Conservation (phyloP, 129 eudicot genomes). For the Saposhnikovia divaricata region DNA sequence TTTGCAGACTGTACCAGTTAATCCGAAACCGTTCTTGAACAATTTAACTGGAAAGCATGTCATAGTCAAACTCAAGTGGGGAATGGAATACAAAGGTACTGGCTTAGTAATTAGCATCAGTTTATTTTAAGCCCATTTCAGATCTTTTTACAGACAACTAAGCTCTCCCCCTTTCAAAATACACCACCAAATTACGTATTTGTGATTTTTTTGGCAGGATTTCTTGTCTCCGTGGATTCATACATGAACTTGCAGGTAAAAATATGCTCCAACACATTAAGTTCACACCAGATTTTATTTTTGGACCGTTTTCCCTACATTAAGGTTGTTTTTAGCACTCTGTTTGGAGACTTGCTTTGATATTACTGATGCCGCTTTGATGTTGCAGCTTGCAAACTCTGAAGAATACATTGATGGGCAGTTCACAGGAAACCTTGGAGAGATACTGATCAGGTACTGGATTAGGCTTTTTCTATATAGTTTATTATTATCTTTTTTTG, state of each 20-base stretch:
- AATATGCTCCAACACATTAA: not conserved
- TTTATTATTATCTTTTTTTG: not conserved
- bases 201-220: no score
- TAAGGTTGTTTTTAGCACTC: not conserved
- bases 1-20: slow-evolving; percentile 71
- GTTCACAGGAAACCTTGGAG: slow-evolving; percentile 77
- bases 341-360: not conserved
- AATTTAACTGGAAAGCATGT: slow-evolving; percentile 81
- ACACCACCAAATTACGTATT: not conserved
- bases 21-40: slow-evolving; percentile 85
- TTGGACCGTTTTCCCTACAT: not conserved
- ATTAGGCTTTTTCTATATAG: not conserved
- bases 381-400: slow-evolving; percentile 68
- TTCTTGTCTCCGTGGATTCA: slow-evolving; percentile 75
- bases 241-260: slow-evolving; percentile 88
- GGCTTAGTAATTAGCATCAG: not conserved
- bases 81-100: slow-evolving; percentile 85
- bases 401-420: slow-evolving; percentile 93
- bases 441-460: slow-evolving; percentile 77
- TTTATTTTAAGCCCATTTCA: not conserved
- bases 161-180: not conserved
- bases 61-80: slow-evolving; percentile 85
- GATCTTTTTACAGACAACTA: not conserved
- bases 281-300: not conserved
- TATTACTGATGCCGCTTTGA: not conserved